Evolutionary conservation across 2,329 filamentous ascomycete genomes (phyloP).

Genomic region (Sporothrix pallida): DNA sequence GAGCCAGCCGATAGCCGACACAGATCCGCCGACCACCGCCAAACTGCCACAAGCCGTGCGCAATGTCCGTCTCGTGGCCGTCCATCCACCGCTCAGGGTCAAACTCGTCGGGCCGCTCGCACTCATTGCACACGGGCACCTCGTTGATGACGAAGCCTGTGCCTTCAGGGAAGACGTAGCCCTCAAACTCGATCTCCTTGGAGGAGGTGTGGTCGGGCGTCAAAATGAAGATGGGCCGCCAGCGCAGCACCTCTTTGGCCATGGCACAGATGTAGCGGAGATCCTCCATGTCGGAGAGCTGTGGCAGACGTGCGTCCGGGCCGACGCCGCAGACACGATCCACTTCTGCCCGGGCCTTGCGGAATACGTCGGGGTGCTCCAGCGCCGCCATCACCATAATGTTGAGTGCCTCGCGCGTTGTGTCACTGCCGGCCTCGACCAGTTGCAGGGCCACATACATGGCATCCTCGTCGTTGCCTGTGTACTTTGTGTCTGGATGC

Average conservation of each 20-base stretch:
- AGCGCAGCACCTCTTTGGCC: conserved; percentile 1
- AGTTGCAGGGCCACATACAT: conserved; percentile 17
- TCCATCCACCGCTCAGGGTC: conserved; percentile 12
- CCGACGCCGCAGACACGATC: conserved; percentile 1
- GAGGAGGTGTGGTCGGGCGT: conserved; percentile 4
- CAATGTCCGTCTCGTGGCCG: conserved; percentile 19
- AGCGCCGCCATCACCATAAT: conserved; percentile 19
- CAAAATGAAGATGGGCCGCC: not conserved
- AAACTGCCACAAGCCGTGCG: conserved; percentile 20
- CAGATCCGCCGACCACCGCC: conserved; percentile 10
- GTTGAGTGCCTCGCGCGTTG: conserved; percentile 7
- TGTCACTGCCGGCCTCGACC: conserved; percentile 19
- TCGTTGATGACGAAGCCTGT: conserved; percentile 20
- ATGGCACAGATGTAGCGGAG: conserved; percentile 22
- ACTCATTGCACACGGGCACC: not conserved
- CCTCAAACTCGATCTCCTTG: conserved; percentile 17
- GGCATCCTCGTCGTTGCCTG: conserved; percentile 1
- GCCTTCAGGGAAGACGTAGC: conserved; percentile 1
- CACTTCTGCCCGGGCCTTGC: not conserved
- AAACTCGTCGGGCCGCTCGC: conserved; percentile 14
- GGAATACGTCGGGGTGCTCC: conserved; percentile 11
- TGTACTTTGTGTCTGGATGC: not conserved
- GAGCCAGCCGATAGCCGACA: conserved; percentile 11
- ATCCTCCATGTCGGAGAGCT: not conserved
- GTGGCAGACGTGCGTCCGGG: not conserved